Evolutionary conservation across 1,284 basidiomycete species (phyloP).

Genomic region (Anthracocystis panici-leucophaei): DNA sequence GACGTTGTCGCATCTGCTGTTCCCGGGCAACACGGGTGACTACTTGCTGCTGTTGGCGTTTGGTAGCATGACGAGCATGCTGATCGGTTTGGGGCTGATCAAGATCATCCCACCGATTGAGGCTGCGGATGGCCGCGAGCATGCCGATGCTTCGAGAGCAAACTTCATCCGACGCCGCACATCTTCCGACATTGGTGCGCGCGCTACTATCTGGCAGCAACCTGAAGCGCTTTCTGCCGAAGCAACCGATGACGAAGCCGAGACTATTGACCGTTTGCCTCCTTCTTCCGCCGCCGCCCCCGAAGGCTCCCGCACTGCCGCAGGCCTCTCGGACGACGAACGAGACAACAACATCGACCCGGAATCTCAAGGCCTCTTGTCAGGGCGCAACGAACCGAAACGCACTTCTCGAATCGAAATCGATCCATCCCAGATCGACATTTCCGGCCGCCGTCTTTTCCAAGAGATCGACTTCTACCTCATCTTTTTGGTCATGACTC

Average conservation of each 20-base stretch:
- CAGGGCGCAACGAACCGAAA: constrained; percentile 38
- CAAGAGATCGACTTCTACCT: constrained; percentile 79
- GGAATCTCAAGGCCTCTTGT: constrained; percentile 33
- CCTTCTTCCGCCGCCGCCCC: not conserved
- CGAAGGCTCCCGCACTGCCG: constrained; percentile 5
- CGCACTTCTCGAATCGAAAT: constrained; percentile 1
- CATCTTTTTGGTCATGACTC: constrained; percentile 78
- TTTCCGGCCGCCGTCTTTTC: constrained; percentile 74
- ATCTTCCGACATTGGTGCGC: constrained; percentile 55
- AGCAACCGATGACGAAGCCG: constrained; percentile 35
- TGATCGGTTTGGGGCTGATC: constrained; percentile 77
- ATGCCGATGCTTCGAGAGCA: not conserved
- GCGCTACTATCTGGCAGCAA: constrained; percentile 48
- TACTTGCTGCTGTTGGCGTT: constrained; percentile 79
- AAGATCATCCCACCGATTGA: constrained; percentile 74
- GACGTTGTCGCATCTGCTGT: constrained; percentile 76
- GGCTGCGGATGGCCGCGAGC: not conserved
- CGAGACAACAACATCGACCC: constrained; percentile 4
- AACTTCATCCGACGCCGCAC: constrained; percentile 39
- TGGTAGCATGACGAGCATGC: constrained; percentile 79
- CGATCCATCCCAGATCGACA: constrained; percentile 65
- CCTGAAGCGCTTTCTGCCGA: constrained; percentile 36
- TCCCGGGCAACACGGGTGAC: constrained; percentile 78
- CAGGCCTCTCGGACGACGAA: constrained; percentile 1
- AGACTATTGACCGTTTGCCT: constrained; percentile 1